Evolutionary conservation across 768 basidiomycete species (phyloP).

Genomic region (Auriscalpium orientale): DNA sequence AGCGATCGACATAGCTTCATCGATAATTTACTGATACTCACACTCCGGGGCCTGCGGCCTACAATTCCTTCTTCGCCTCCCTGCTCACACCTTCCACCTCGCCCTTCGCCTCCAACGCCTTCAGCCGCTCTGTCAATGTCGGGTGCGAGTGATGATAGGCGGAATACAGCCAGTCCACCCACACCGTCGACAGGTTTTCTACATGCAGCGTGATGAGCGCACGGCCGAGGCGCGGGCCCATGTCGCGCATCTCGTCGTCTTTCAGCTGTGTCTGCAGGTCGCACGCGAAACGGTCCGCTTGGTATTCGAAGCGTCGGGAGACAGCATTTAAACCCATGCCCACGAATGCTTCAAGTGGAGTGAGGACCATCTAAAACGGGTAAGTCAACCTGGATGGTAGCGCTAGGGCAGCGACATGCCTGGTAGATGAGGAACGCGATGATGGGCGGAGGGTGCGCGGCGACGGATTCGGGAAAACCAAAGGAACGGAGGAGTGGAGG

Average conservation of each 20-base stretch:
- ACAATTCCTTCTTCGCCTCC: conserved; percentile 28
- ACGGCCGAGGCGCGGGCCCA: conserved; percentile 78
- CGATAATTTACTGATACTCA: no score
- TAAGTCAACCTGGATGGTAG: background rate
- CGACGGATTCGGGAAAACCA: conserved; percentile 62
- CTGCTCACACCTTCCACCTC: conserved; percentile 2
- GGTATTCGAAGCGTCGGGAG: conserved; percentile 83
- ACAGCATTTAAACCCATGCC: conserved; percentile 72
- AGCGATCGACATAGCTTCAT: no score
- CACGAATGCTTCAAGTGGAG: conserved; percentile 70
- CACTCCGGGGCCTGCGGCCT: background rate
- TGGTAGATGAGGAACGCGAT: conserved; percentile 86
- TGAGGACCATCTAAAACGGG: conserved; percentile 60
- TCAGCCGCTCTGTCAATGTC: conserved; percentile 83
- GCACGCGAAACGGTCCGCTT: conserved; percentile 85
- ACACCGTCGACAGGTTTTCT: conserved; percentile 87
- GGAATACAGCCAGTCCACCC: conserved; percentile 95
- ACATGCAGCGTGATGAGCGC: conserved; percentile 84
- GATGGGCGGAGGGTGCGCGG: conserved; percentile 67
- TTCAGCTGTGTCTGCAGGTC: conserved; percentile 46
- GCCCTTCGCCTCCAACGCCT: conserved; percentile 52
- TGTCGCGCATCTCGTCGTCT: conserved; percentile 61
- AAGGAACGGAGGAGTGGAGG: conserved; percentile 75
- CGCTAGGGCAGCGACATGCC: conserved; percentile 23
- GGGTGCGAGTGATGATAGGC: conserved; percentile 96